Conservation (phyloP, 352 stramenopile genomes). For the Globisporangium cylindrosporum region DNA sequence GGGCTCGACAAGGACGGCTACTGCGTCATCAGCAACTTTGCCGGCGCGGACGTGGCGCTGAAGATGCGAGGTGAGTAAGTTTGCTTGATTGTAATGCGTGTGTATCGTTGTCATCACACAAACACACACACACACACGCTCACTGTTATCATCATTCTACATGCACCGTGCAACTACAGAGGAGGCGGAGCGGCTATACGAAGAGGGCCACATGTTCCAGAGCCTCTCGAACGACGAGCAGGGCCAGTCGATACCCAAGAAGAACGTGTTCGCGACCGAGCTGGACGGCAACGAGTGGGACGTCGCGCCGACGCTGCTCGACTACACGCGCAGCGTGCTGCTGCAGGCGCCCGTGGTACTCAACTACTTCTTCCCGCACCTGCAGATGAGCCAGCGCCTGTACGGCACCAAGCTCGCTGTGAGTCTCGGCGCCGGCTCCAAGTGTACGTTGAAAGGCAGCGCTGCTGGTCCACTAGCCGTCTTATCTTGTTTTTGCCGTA, state of each 20-base stretch:
- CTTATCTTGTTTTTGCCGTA: not conserved
- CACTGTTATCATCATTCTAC: not conserved
- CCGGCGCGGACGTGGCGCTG: constrained; percentile 30
- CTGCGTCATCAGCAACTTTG: constrained; percentile 40
- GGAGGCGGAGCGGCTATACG: constrained; percentile 42
- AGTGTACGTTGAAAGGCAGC: constrained; percentile 27
- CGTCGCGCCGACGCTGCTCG: constrained; percentile 38
- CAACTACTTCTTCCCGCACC: constrained; percentile 45
- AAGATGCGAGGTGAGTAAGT: constrained; percentile 32
- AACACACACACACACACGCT: not conserved
- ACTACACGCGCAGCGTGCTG: constrained; percentile 53
- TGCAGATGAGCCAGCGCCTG: constrained; percentile 39
- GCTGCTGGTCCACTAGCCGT: not conserved
- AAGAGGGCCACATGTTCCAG: constrained; percentile 50
- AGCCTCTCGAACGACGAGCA: constrained; percentile 46
- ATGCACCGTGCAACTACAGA: constrained; percentile 11
- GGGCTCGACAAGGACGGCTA: constrained; percentile 38
- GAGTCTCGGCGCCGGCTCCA: constrained; percentile 44
- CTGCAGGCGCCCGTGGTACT: constrained; percentile 44
- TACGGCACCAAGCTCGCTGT: constrained; percentile 55
- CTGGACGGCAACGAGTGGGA: constrained; percentile 52
- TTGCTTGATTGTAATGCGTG: not conserved
- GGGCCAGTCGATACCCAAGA: constrained; percentile 36
- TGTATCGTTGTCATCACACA: not conserved
- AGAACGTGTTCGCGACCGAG: constrained; percentile 50